phyloP scores from a whole-genome alignment of 2,329 filamentous ascomycete species.

The Claviceps paspali region DNA sequence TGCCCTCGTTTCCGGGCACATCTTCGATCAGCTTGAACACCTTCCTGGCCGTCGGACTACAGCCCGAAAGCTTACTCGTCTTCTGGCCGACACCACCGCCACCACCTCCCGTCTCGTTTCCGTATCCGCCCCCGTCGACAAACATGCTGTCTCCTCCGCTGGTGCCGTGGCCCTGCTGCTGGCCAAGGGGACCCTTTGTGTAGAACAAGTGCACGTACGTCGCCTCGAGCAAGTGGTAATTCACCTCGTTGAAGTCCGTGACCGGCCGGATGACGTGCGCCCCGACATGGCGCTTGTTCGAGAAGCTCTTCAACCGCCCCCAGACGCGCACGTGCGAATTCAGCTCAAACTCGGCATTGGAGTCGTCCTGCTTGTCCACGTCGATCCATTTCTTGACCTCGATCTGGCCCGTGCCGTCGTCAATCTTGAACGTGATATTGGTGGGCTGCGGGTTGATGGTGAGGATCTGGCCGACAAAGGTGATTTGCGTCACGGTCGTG shows the following conservation, averaged over 20 bases:
- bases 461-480: constrained; percentile 82
- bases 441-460: constrained; percentile 75
- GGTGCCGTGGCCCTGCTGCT: constrained; percentile 23
- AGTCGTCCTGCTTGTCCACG: constrained; percentile 35
- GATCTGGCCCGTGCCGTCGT: constrained; percentile 85
- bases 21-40: constrained; percentile 57
- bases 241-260: constrained; percentile 79
- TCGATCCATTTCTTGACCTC: constrained; percentile 86
- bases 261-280: constrained; percentile 71
- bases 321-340: constrained; percentile 75
- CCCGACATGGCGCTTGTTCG: constrained; percentile 66
- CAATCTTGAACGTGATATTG: constrained; percentile 82
- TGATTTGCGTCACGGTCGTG: constrained; percentile 52
- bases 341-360: constrained; percentile 42
- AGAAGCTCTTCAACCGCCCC: constrained; percentile 72
- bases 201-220: constrained; percentile 78
- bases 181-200: constrained; percentile 48
- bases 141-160: constrained; percentile 35
- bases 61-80: constrained; percentile 26
- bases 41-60: constrained; percentile 45
- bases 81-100: constrained; percentile 20
- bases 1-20: constrained; percentile 59
- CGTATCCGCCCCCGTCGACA: constrained; percentile 32
- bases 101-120: constrained; percentile 24
- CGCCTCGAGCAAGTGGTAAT: constrained; percentile 81